Percentiles rank a stretch among this genome's conserved stretches.
Conservation (phyloP, 2,329 filamentous ascomycete species). For the Ascochyta fabae region DNA sequence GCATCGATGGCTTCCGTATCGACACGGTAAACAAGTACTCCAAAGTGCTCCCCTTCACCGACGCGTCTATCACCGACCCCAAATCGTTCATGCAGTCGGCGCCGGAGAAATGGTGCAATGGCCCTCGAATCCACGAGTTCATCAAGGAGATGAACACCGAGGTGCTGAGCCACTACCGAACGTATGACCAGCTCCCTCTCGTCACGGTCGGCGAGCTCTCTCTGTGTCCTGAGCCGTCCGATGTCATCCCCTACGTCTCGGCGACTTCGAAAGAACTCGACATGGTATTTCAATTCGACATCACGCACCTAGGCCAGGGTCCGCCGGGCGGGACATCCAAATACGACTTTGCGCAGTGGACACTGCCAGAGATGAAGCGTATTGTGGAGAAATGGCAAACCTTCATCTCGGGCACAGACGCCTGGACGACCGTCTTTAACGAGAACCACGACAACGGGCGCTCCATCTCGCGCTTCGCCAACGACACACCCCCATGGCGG, state of each 20-base stretch:
- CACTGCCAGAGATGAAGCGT: conserved; percentile 50
- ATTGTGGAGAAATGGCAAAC: conserved; percentile 56
- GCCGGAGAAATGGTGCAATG: conserved; percentile 61
- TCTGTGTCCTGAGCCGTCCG: conserved; percentile 50
- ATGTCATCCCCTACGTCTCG: conserved; percentile 53
- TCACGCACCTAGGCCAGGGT: conserved; percentile 47
- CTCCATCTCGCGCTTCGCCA: conserved; percentile 60
- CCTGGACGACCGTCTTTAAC: conserved; percentile 64
- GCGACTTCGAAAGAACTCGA: conserved; percentile 52
- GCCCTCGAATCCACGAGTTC: conserved; percentile 65
- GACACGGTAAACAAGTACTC: conserved; percentile 59
- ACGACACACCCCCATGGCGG: conserved; percentile 55
- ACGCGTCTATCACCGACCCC: conserved; percentile 49
- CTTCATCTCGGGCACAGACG: conserved; percentile 56
- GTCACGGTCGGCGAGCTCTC: conserved; percentile 68
- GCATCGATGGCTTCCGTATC: conserved; percentile 56
- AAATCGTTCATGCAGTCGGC: conserved; percentile 55
- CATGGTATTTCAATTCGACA: conserved; percentile 59
- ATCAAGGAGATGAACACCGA: conserved; percentile 60
- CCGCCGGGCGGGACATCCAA: conserved; percentile 42
- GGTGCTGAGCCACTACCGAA: conserved; percentile 62
- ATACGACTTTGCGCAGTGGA: conserved; percentile 47
- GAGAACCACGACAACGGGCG: conserved; percentile 70
- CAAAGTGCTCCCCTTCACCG: conserved; percentile 52
- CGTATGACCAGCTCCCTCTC: conserved; percentile 41